phyloP scores from a whole-genome alignment of 106 monocot genomes.

The Acorus gramineus region DNA sequence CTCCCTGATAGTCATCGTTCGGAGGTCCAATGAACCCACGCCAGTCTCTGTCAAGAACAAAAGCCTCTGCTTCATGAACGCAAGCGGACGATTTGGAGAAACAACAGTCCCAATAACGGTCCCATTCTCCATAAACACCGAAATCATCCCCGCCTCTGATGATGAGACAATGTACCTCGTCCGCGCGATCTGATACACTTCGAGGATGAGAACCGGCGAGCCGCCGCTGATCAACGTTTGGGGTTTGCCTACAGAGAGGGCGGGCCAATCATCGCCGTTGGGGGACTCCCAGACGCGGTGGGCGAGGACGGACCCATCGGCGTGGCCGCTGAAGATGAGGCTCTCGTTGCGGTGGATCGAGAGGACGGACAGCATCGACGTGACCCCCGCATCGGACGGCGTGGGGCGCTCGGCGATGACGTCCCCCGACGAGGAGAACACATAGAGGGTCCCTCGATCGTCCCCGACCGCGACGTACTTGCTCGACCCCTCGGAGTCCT shows the following conservation, averaged over 20 bases:
- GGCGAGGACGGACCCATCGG: constrained; percentile 62
- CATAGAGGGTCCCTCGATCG: constrained; percentile 32
- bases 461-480: constrained; percentile 89
- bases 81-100: constrained; percentile 41
- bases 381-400: constrained; percentile 47
- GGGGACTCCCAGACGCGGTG: constrained; percentile 52
- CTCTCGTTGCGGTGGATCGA: constrained; percentile 55
- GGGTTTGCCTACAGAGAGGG: constrained; percentile 27
- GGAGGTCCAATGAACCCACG: constrained; percentile 71
- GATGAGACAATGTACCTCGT: constrained; percentile 45
- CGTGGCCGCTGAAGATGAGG: constrained; percentile 60
- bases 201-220: constrained; percentile 41
- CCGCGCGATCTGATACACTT: constrained; percentile 47
- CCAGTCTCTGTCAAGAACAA: constrained; percentile 78
- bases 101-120: constrained; percentile 59
- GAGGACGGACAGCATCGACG: constrained; percentile 50
- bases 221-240: constrained; percentile 26
- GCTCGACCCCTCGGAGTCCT: constrained; percentile 44
- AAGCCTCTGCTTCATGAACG: constrained; percentile 67
- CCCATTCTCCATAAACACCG: constrained; percentile 77
- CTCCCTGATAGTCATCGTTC: constrained; percentile 66
- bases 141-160: constrained; percentile 52
- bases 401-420: constrained; percentile 36
- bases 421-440: constrained; percentile 73
- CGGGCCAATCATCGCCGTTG: constrained; percentile 51